Percentiles rank a stretch among this genome's conserved stretches.
Conservation (phyloP, 2,329 filamentous ascomycete species). For the Metarhizium humberi region DNA sequence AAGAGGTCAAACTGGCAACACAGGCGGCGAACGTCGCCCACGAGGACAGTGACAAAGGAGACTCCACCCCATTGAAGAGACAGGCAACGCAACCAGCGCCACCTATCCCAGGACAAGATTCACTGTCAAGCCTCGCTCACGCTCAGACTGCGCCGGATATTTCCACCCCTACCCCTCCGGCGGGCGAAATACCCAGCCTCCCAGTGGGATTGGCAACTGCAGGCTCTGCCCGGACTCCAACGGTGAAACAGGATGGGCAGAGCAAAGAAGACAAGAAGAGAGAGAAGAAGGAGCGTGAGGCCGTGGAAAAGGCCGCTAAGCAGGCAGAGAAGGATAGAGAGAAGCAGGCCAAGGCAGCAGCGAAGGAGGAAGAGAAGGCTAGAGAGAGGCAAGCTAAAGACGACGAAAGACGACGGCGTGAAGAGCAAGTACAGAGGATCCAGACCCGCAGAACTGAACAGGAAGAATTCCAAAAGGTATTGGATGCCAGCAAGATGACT, state of each 20-base stretch:
- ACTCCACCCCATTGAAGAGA: constrained; percentile 35
- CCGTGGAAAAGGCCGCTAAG: constrained; percentile 47
- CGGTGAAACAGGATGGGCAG: constrained; percentile 22
- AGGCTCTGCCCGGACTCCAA: constrained; percentile 11
- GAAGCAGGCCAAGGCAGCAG: constrained; percentile 22
- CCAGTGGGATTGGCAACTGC: constrained; percentile 2
- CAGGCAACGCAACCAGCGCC: constrained; percentile 40
- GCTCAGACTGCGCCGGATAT: constrained; percentile 51
- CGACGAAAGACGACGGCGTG: constrained; percentile 29
- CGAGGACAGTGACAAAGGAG: constrained; percentile 36
- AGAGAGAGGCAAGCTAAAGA: constrained; percentile 31
- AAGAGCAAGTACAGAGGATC: constrained; percentile 47
- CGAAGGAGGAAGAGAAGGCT: constrained; percentile 32
- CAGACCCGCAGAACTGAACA: constrained; percentile 46
- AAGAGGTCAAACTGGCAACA: constrained; percentile 48
- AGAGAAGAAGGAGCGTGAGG: constrained; percentile 59
- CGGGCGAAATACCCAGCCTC: constrained; percentile 10
- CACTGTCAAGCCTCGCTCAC: constrained; percentile 53
- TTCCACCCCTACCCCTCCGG: constrained; percentile 10
- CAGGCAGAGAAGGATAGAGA: constrained; percentile 32
- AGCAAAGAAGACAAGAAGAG: constrained; percentile 54
- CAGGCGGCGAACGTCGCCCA: constrained; percentile 47
- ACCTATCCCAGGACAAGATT: constrained; percentile 37
- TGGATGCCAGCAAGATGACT: constrained; percentile 57
- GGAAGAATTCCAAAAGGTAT: constrained; percentile 50